Evolutionary conservation across 2,329 filamentous ascomycete genomes (phyloP), one percentile per base, ranked within the genome.

Genomic region (Xylaria sp.): DNA sequence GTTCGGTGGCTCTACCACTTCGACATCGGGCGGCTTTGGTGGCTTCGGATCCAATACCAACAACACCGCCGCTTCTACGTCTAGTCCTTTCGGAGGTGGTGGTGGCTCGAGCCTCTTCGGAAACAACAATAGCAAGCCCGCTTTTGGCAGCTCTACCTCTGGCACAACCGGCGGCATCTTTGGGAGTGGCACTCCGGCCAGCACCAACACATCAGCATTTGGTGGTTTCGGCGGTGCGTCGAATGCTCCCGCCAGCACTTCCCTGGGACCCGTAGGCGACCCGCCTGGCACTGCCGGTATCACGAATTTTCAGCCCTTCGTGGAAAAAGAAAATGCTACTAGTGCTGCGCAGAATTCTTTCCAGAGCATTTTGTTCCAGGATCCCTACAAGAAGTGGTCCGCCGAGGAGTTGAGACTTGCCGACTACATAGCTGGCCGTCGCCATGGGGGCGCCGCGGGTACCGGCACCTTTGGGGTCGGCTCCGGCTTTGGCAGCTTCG

Each of bases 361-460:
- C 71, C 90, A 94, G 72, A 93, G 86, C 63, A 85, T 95, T 52
- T 77, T 88, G 19, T 92, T 93, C 71, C 87, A 89, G 74, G 85
- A 87, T 20, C 83, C 88, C 1, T 95, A 93, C 76, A 87, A 87
- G 71, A 95, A 94, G 70, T 97, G 89, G 78, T 97, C 93, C 8
- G 84, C 90, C n/a, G 94, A 90, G 65, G 88, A 94, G 71, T 75
- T 94, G 49, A 82, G 90, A 67, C 74, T 96, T 57, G 91, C 86
- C 42, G 94, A 99, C 72, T 99, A 99, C 71, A 84, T 87, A 54
- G 89, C 92, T 72, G 92, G 92, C 46, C 86, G 92, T 54, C 88
- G 88, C 49, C 91, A 84, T 69, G 94, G 92, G 29, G 96, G 93
- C 72, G 82, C 83, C 39, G 91, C 88, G 57, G 91, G 91, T 24